phyloP scores from a whole-genome alignment of 2,329 filamentous ascomycete species.

The Epichloe hybrida region DNA sequence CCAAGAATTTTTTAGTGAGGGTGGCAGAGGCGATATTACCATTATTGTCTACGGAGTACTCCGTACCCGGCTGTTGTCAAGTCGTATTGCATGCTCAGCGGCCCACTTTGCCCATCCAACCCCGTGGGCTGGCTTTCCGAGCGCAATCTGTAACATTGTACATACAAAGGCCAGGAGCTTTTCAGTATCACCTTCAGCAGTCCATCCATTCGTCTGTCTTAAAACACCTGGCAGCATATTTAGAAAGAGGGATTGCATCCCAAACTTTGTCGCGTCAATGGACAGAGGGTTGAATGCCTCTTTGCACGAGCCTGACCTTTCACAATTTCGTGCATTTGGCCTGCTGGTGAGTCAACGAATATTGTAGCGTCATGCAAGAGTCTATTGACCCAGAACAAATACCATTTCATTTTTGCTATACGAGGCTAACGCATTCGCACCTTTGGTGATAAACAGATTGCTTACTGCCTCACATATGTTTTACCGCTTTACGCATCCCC shows the following conservation, averaged over 20 bases:
- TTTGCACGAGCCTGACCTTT: conserved; percentile 4
- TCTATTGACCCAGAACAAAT: background rate
- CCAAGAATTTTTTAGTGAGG: too few relatives aligned
- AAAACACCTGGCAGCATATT: too few relatives aligned
- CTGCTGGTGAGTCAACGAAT: conserved; percentile 15
- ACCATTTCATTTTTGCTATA: background rate
- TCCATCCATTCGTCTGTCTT: too few relatives aligned
- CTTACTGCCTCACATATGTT: conserved; percentile 83
- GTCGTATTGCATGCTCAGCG: background rate
- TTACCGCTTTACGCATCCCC: conserved; percentile 77
- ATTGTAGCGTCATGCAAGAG: background rate
- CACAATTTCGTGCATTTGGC: conserved; percentile 13
- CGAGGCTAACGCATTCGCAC: background rate
- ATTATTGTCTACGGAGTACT: too few relatives aligned
- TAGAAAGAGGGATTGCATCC: background rate
- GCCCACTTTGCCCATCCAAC: background rate
- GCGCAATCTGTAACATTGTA: background rate
- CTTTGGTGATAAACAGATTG: conserved; percentile 29
- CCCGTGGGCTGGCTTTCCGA: background rate
- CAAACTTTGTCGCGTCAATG: background rate
- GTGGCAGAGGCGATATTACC: too few relatives aligned
- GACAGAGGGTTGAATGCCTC: background rate
- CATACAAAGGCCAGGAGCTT: too few relatives aligned
- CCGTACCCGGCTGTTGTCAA: background rate
- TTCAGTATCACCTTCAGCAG: too few relatives aligned